Base-by-base conservation (phyloP, 2,329 filamentous ascomycete species). In the Calonectria fujianensis region DNA sequence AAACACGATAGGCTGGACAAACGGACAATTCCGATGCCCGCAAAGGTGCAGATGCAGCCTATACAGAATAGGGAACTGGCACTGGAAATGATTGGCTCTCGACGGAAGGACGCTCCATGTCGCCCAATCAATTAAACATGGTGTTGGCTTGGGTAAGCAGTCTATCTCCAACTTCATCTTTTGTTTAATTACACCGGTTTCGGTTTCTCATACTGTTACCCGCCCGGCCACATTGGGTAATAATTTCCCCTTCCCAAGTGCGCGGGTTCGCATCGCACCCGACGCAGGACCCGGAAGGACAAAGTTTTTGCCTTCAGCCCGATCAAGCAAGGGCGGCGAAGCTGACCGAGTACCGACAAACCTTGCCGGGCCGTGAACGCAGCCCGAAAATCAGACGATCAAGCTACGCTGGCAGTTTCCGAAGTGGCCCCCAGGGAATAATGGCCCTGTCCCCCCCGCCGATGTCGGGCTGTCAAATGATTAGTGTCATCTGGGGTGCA, bases 31-130 rank as follows among this genome's bases (percentile, higher is more conserved):
- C 9, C 37, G 70, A 51, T 59, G 37, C 41, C 51, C 41, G 72
- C n/a, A 29, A 32, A 24, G 37, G 16, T 20, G 20, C 54, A 52
- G 37, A 39, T 39, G 50, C 51, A 41, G 7, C 29, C 45, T 35
- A 29, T 32, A 37, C 11, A 29, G 4, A 31, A 37, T 4, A 45
- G 68, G 45, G 10, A 70, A 45, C 45, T 64, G 32, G 27, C 20
- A 64, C 13, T 57, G 29, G n/a, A n/a, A 14, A 45, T 52, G 67
- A 70, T 65, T 73, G 59, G 67, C 18, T 54, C 32, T 65, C 45
- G 24, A 41, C 69, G 29, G 5, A 65, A 45, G 59, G 48, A 70
- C 68, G 35, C 32, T 37, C 20, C 1, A 27, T 9, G 29, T 50
- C 31, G 6, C 18, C 52, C 52, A 69, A 68, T 57, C 52, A 59